These are phyloP conservation scores for Citrus inodora DNA, from an alignment of 345 rosid species.

Conservation along the genomic window DNA sequence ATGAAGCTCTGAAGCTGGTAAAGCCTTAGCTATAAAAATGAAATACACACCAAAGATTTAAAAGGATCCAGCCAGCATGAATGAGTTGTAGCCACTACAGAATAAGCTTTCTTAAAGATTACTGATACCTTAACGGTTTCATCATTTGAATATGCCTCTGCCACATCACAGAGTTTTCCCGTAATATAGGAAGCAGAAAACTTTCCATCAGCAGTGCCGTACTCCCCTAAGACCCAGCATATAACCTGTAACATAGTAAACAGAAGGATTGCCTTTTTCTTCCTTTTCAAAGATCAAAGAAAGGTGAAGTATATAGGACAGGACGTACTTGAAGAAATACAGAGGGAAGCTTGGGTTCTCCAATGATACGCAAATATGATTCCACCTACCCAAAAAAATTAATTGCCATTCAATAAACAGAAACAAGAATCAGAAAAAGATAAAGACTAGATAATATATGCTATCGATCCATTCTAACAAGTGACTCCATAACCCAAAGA, in stretches of 20 bases:
- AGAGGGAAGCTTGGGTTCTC: slow-evolving; percentile 97
- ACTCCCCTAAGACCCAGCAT: slow-evolving; percentile 98
- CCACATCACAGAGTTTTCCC: slow-evolving; percentile 93
- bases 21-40: not conserved
- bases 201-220: slow-evolving; percentile 53
- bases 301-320: slow-evolving; percentile 12
- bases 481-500: not conserved
- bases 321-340: slow-evolving; percentile 78
- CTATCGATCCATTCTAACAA: not conserved
- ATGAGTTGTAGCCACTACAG: not conserved
- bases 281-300: not conserved
- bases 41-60: not conserved
- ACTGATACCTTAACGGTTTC: slow-evolving; percentile 84
- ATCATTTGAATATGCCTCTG: slow-evolving; percentile 92
- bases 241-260: slow-evolving; percentile 56
- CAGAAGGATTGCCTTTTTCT: not conserved
- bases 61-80: not conserved
- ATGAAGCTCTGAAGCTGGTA: not conserved
- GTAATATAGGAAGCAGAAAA: slow-evolving; percentile 77
- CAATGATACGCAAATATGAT: slow-evolving; percentile 79
- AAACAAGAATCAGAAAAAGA: not conserved
- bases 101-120: not conserved
- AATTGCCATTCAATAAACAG: slow-evolving; percentile 17
- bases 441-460: not conserved
- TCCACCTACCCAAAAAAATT: slow-evolving; percentile 57